phyloP scores from a whole-genome alignment of 2,329 filamentous ascomycete species.

The Thielaviopsis ethacetica region DNA sequence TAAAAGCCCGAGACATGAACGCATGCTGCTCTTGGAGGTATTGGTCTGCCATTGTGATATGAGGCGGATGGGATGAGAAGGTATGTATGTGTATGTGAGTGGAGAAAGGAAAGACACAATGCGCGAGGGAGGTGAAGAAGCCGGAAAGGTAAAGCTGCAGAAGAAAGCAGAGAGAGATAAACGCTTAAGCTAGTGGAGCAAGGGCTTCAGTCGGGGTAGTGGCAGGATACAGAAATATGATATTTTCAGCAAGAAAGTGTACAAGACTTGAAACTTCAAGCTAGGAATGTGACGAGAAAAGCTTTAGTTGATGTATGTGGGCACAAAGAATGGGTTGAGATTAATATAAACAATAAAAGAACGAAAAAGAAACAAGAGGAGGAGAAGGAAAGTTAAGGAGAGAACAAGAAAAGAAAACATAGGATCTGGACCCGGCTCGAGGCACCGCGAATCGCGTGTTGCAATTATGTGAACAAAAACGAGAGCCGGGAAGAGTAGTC shows the following conservation, averaged over 20 bases:
- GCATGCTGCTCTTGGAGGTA: slow-evolving; percentile 27
- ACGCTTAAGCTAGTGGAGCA: neutral
- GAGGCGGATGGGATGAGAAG: neutral
- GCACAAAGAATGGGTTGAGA: neutral
- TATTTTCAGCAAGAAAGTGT: neutral
- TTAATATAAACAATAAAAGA: neutral
- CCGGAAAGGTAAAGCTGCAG: neutral
- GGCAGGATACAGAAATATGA: neutral
- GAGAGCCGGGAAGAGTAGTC: neutral
- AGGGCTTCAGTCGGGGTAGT: neutral
- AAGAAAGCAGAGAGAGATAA: neutral
- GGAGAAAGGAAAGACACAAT: neutral
- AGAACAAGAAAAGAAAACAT: neutral
- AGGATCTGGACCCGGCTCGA: neutral
- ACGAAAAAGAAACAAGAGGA: neutral
- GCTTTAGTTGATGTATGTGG: neutral
- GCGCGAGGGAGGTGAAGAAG: no score
- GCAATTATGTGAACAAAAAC: neutral
- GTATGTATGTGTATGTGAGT: neutral
- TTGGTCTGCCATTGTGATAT: slow-evolving; percentile 24
- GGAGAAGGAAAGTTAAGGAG: neutral
- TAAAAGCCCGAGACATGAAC: slow-evolving; percentile 13
- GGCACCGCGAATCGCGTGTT: neutral
- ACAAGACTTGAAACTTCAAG: neutral
- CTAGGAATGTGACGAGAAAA: neutral